These are phyloP conservation scores for Saccharomycopsis sp. DNA, from an alignment of 805 yeast genomes.

Conservation along the genomic window DNA sequence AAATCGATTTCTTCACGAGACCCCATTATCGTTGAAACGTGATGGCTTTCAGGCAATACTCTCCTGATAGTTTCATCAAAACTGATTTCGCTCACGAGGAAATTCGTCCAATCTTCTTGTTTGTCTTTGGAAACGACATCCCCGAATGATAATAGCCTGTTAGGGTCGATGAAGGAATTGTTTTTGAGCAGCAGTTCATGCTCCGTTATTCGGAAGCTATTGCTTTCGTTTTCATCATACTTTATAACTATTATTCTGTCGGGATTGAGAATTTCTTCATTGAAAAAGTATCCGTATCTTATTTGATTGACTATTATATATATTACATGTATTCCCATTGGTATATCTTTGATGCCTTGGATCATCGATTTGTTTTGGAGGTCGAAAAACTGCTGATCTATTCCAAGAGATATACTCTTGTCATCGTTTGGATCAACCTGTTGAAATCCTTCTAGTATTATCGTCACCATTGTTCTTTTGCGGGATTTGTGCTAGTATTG, in stretches of 20 bases:
- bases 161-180: background rate
- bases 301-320: background rate
- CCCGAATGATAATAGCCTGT: background rate
- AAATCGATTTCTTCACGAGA: background rate
- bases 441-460: background rate
- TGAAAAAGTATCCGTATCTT: background rate
- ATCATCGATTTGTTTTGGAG: background rate
- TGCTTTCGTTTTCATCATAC: background rate
- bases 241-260: background rate
- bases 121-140: background rate
- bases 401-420: background rate
- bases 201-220: background rate
- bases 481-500: no score
- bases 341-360: background rate
- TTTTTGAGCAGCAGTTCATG: background rate
- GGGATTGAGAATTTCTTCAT: background rate
- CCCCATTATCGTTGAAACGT: background rate
- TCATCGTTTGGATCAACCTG: background rate
- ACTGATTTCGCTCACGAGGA: background rate
- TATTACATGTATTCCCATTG: background rate
- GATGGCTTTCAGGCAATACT: background rate
- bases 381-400: background rate
- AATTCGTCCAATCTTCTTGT: background rate
- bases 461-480: background rate
- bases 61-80: background rate